Conservation (phyloP, 768 basidiomycete species). For the Cantharellus cinnabarinus region DNA sequence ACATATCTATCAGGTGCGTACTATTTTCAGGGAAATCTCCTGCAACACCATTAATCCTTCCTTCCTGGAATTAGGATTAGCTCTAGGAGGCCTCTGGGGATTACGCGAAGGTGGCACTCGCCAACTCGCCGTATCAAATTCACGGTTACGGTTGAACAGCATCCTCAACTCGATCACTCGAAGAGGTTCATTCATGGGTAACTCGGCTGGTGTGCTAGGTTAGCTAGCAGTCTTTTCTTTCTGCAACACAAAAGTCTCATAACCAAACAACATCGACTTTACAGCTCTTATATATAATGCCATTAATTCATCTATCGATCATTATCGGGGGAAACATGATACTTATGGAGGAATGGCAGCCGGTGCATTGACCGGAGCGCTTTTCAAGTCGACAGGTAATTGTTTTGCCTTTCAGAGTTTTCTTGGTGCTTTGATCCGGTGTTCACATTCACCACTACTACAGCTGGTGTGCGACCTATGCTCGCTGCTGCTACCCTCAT, state of each 20-base stretch:
- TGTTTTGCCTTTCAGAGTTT: constrained; percentile 9
- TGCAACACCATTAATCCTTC: constrained; percentile 4
- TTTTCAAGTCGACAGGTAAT: constrained; percentile 90
- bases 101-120: constrained; percentile 80
- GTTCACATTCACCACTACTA: constrained; percentile 21
- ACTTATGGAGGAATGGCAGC: constrained; percentile 79
- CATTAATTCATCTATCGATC: neutral
- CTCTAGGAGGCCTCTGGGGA: constrained; percentile 51
- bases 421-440: constrained; percentile 8
- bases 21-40: constrained; percentile 17
- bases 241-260: neutral
- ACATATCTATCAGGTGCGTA: constrained; percentile 81
- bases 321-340: constrained; percentile 76
- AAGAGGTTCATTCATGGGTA: constrained; percentile 93
- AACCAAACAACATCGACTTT: neutral
- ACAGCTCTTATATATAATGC: neutral
- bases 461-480: constrained; percentile 84
- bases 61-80: constrained; percentile 47
- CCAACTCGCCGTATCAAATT: constrained; percentile 69
- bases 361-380: constrained; percentile 70
- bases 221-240: constrained; percentile 18
- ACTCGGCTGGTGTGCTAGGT: constrained; percentile 96
- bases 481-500: constrained; percentile 36
- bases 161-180: constrained; percentile 90
- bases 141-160: constrained; percentile 86